phyloP scores from a whole-genome alignment of 1,284 basidiomycete species.

The Ceratorhiza oryzae-sativae region DNA sequence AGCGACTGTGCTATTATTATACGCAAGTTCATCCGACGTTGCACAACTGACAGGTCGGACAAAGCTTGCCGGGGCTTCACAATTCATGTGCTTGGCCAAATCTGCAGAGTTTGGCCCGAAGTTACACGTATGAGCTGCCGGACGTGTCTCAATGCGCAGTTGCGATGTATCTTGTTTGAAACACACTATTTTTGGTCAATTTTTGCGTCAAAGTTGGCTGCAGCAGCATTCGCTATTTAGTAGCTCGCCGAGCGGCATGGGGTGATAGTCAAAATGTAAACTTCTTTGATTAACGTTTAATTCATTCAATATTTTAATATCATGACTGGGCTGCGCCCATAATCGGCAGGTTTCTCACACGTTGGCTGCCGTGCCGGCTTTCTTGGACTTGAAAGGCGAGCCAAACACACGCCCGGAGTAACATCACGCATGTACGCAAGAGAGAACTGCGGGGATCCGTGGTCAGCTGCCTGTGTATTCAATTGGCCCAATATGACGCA shows the following conservation, averaged over 20 bases:
- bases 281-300: neutral
- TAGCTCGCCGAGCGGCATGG: neutral
- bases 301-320: neutral
- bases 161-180: neutral
- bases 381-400: conserved; percentile 1
- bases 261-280: neutral
- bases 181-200: neutral
- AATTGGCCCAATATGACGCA: neutral
- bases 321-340: neutral
- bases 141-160: neutral
- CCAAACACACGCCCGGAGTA: neutral
- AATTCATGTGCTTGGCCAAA: neutral
- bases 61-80: neutral
- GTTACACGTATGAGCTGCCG: neutral
- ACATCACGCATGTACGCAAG: neutral
- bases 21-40: neutral
- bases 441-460: neutral
- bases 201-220: neutral
- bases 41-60: neutral
- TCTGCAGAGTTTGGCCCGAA: neutral
- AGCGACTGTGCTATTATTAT: neutral
- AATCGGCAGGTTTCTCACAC: neutral
- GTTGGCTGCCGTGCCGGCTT: neutral
- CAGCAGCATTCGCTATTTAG: neutral
- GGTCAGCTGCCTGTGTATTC: neutral